Evolutionary conservation across 1,139 yeast genomes (phyloP).

Genomic region (Tardiomyces blankii): DNA sequence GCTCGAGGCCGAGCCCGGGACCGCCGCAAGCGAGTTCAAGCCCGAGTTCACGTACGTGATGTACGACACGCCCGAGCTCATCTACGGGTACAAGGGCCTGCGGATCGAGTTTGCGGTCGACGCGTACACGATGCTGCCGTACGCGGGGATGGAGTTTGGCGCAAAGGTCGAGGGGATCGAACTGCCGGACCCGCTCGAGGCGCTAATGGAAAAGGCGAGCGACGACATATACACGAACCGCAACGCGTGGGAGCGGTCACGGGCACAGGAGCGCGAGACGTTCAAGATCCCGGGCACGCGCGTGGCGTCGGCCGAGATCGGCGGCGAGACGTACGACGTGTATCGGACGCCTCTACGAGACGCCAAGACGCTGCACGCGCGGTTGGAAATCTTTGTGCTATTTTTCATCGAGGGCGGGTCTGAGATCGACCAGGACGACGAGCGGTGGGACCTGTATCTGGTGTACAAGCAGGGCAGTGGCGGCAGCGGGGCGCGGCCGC

Average conservation of each 20-base stretch:
- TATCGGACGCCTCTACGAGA: conserved; percentile 31
- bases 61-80: conserved; percentile 82
- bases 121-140: conserved; percentile 42
- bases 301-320: conserved; percentile 29
- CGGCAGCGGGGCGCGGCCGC: conserved; percentile 5
- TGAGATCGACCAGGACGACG: conserved; percentile 66
- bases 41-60: conserved; percentile 88
- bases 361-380: conserved; percentile 41
- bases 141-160: conserved; percentile 44
- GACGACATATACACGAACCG: conserved; percentile 51
- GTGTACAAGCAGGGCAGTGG: conserved; percentile 21
- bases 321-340: conserved; percentile 28
- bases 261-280: conserved; percentile 44
- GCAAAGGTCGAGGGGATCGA: conserved; percentile 34
- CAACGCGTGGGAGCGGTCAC: conserved; percentile 48
- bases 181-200: conserved; percentile 35
- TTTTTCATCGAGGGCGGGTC: conserved; percentile 92
- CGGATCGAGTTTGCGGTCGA: conserved; percentile 41
- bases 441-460: conserved; percentile 54
- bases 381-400: conserved; percentile 71
- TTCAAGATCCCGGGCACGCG: conserved; percentile 39
- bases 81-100: conserved; percentile 73
- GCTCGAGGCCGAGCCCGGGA: conserved; percentile 6
- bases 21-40: conserved; percentile 18
- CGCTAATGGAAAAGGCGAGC: conserved; percentile 50